Evolutionary conservation across 495 filamentous ascomycete genomes (phyloP).

Genomic region (Penicillium canariense): DNA sequence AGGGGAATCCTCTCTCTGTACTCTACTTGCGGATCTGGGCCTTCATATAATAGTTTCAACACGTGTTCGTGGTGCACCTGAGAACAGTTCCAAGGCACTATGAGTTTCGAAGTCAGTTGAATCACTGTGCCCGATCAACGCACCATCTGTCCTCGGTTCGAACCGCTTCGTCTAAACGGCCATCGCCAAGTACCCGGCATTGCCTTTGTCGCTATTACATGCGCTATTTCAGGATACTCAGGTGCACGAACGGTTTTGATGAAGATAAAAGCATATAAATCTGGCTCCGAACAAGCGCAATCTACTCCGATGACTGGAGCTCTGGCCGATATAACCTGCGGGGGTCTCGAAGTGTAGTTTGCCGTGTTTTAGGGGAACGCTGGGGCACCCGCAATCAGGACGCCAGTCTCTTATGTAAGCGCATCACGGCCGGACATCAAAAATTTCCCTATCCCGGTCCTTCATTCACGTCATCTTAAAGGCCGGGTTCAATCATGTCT

Average conservation of each 20-base stretch:
- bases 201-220: too few relatives aligned
- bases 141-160: not conserved
- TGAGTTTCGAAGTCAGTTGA: too few relatives aligned
- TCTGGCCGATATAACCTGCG: too few relatives aligned
- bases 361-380: too few relatives aligned
- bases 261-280: too few relatives aligned
- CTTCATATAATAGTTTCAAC: conserved; percentile 7
- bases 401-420: not conserved
- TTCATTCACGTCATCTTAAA: not conserved
- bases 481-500: conserved; percentile 1
- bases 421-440: not conserved
- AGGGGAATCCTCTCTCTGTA: not conserved
- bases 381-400: too few relatives aligned
- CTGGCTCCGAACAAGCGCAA: too few relatives aligned
- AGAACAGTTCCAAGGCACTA: not conserved
- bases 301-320: too few relatives aligned
- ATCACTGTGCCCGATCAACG: too few relatives aligned
- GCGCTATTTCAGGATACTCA: too few relatives aligned
- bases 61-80: not conserved
- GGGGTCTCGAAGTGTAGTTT: too few relatives aligned
- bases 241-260: too few relatives aligned
- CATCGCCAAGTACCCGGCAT: not conserved
- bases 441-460: not conserved
- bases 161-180: not conserved
- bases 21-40: not conserved